Evolutionary conservation across 305 asterid genomes (phyloP).

Genomic region (Euphrasia arctica): DNA sequence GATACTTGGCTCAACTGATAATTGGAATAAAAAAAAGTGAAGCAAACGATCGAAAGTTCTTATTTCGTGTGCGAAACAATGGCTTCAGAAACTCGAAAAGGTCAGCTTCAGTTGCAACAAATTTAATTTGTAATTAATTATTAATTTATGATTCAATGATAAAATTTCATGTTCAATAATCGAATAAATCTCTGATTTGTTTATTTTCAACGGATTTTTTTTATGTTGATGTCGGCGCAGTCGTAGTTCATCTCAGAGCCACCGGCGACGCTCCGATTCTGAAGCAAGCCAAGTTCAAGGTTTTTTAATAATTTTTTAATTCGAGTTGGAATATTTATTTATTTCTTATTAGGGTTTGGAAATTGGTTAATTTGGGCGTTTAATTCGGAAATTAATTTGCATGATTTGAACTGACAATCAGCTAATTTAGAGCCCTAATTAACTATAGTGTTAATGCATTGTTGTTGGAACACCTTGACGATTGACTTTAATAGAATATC

Average conservation of each 20-base stretch:
- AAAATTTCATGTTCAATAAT: too few species aligned
- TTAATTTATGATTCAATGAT: too few species aligned
- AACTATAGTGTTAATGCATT: background rate
- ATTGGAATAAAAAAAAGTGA: too few species aligned
- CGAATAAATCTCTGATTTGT: background rate
- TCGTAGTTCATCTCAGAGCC: conserved; percentile 86
- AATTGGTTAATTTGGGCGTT: background rate
- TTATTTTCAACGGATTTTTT: conserved; percentile 8
- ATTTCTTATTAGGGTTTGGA: too few species aligned
- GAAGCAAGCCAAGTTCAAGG: conserved; percentile 93
- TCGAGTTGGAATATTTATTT: too few species aligned
- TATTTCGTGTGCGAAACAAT: conserved; percentile 17
- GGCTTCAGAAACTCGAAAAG: conserved; percentile 45
- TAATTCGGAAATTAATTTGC: too few species aligned
- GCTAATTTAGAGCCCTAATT: conserved; percentile 1
- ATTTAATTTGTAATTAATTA: background rate
- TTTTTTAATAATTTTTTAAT: conserved; percentile 11
- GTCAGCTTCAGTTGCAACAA: conserved; percentile 25
- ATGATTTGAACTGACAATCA: background rate
- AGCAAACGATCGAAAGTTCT: background rate
- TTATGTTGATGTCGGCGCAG: conserved; percentile 37
- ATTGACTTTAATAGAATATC: background rate
- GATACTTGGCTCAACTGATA: too few species aligned
- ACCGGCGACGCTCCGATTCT: conserved; percentile 95
- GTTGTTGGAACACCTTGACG: background rate